Conservation (phyloP, 305 asterid genomes). For the Withania somnifera region DNA sequence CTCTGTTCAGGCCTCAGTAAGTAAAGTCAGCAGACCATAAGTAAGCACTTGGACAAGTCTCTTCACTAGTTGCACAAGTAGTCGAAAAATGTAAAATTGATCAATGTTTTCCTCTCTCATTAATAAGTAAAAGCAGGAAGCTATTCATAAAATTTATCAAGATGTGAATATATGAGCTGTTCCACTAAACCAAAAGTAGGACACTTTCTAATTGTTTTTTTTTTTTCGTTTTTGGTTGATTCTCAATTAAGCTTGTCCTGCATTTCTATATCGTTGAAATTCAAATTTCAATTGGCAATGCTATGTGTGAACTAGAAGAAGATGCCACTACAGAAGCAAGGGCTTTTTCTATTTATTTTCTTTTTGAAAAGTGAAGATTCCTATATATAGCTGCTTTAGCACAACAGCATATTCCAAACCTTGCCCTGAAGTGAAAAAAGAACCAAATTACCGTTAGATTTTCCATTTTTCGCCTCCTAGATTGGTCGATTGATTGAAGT, state of each 20-base stretch:
- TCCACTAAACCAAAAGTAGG: not conserved
- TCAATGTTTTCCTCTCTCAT: not conserved
- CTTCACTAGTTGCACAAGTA: not conserved
- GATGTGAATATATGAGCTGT: not conserved
- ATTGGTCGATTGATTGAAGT: not conserved
- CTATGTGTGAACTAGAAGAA: not conserved
- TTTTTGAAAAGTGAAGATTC: slow-evolving; percentile 4
- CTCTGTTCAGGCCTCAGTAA: not conserved
- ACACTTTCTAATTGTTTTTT: not conserved
- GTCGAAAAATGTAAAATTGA: not conserved
- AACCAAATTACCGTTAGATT: not conserved
- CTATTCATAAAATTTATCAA: not conserved
- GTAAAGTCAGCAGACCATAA: not conserved
- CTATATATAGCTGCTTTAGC: not conserved
- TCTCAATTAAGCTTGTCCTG: not conserved
- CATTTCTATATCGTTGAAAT: not conserved
- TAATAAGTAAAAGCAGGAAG: not conserved
- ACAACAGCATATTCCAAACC: not conserved
- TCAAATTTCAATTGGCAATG: not conserved
- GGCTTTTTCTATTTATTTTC: not conserved
- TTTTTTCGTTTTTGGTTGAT: not conserved
- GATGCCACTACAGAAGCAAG: not conserved
- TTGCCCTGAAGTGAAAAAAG: not conserved
- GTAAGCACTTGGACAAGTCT: not conserved
- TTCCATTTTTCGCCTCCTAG: not conserved